These are phyloP conservation scores for Sanghuangporus weigelae DNA, from an alignment of 1,284 basidiomycete species.

Conservation along the genomic window DNA sequence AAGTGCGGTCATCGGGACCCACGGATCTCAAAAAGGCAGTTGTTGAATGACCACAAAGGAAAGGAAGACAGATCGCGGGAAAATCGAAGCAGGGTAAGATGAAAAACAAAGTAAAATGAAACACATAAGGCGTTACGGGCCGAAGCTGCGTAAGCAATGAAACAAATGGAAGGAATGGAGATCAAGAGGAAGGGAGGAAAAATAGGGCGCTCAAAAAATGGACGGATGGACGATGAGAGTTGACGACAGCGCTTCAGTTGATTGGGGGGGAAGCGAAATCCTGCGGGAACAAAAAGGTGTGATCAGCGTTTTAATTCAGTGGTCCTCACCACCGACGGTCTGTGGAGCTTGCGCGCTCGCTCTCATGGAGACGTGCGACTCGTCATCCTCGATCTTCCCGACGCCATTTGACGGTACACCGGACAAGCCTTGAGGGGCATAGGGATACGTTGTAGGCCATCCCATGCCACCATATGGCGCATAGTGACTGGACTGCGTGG, in stretches of 20 bases:
- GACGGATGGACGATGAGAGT: neutral
- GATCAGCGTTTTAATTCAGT: neutral
- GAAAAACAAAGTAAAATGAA: neutral
- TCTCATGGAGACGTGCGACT: neutral
- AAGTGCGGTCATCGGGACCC: neutral
- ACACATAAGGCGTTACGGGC: neutral
- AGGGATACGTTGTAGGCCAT: slow-evolving; percentile 6
- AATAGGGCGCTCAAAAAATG: neutral
- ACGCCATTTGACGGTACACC: neutral
- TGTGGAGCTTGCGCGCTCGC: slow-evolving; percentile 2
- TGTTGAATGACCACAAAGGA: neutral
- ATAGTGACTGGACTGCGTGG: slow-evolving; percentile 4
- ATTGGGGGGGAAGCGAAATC: neutral
- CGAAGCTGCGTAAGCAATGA: neutral
- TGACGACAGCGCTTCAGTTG: neutral
- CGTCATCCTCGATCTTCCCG: slow-evolving; percentile 7
- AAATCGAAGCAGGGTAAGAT: neutral
- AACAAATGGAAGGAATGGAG: neutral
- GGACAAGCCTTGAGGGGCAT: slow-evolving; percentile 4
- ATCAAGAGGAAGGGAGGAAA: neutral
- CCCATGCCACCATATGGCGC: slow-evolving; percentile 6
- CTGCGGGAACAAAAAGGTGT: neutral
- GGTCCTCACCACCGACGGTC: slow-evolving; percentile 4
- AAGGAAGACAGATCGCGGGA: neutral
- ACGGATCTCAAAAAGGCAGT: neutral